A percentile compares a stretch with the other conserved stretches of the same genome.
These are phyloP conservation scores for Avena eriantha DNA, from an alignment of 176 grass and related monocot species.

Conservation along the genomic window DNA sequence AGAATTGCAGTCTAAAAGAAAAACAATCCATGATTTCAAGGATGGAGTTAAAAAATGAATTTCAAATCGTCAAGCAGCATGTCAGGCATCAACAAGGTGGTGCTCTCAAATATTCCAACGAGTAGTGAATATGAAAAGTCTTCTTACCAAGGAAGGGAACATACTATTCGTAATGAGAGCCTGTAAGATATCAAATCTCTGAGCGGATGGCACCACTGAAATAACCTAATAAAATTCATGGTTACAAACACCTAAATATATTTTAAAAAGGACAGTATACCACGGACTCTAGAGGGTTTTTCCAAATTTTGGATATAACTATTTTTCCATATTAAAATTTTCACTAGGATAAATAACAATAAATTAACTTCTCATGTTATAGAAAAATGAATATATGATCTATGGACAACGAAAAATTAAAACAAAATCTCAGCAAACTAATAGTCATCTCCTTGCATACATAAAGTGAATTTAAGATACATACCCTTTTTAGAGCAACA, in stretches of 20 bases:
- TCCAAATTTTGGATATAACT: constrained; percentile 11
- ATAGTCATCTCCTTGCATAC: background rate
- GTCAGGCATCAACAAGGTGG: constrained; percentile 21
- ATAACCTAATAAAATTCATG: constrained; percentile 61
- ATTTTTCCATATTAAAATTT: constrained; percentile 20
- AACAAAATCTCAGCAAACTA: background rate
- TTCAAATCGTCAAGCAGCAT: background rate
- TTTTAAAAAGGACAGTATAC: background rate
- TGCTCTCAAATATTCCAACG: background rate
- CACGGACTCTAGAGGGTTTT: background rate
- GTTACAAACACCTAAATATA: constrained; percentile 26
- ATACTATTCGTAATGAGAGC: constrained; percentile 71
- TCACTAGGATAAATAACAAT: background rate
- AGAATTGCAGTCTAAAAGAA: constrained; percentile 85
- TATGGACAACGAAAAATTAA: background rate
- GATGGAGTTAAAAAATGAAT: background rate
- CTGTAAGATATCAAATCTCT: constrained; percentile 76
- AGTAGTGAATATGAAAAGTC: constrained; percentile 28
- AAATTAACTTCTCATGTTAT: background rate
- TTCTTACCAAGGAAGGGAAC: constrained; percentile 70
- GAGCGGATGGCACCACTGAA: constrained; percentile 67
- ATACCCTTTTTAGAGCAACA: constrained; percentile 70
- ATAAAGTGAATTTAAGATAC: constrained; percentile 5
- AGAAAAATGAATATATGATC: constrained; percentile 27
- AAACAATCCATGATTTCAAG: constrained; percentile 40